phyloP scores from a whole-genome alignment of 2,329 filamentous ascomycete genomes.

The Colletotrichum sp. region DNA sequence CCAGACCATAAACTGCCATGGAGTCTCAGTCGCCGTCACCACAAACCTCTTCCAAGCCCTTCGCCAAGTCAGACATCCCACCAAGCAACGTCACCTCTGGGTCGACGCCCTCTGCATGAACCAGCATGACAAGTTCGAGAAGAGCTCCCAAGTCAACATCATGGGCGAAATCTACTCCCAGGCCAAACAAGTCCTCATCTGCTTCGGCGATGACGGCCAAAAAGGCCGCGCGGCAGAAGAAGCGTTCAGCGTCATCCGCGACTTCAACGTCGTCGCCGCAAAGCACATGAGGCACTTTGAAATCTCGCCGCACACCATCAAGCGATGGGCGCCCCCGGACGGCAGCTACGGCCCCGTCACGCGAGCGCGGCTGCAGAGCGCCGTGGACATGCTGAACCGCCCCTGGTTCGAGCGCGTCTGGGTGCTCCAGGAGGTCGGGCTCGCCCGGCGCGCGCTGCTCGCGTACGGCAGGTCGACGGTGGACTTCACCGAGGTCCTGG shows the following conservation, averaged over 20 bases:
- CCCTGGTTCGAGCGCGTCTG: conserved; percentile 11
- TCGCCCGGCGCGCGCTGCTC: neutral
- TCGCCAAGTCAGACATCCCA: neutral
- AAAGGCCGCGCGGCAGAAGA: neutral
- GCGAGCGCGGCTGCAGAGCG: neutral
- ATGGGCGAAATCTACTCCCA: neutral
- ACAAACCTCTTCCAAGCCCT: neutral
- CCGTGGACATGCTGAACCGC: neutral
- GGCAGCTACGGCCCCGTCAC: neutral
- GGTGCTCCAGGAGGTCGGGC: conserved; percentile 3
- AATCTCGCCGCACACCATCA: neutral
- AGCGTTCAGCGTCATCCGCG: neutral
- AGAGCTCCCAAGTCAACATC: neutral
- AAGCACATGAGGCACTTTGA: neutral
- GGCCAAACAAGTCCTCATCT: neutral
- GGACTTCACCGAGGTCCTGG: neutral
- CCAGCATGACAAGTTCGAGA: neutral
- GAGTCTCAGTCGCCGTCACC: neutral
- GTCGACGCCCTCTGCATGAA: neutral
- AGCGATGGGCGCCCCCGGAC: neutral
- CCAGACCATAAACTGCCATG: neutral
- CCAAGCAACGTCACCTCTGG: neutral
- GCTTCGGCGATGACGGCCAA: neutral
- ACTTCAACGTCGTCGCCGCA: neutral
- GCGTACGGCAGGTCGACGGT: neutral